These are phyloP conservation scores for Pachyrhizus erosus DNA, from an alignment of 306 rosid species.

Conservation along the genomic window DNA sequence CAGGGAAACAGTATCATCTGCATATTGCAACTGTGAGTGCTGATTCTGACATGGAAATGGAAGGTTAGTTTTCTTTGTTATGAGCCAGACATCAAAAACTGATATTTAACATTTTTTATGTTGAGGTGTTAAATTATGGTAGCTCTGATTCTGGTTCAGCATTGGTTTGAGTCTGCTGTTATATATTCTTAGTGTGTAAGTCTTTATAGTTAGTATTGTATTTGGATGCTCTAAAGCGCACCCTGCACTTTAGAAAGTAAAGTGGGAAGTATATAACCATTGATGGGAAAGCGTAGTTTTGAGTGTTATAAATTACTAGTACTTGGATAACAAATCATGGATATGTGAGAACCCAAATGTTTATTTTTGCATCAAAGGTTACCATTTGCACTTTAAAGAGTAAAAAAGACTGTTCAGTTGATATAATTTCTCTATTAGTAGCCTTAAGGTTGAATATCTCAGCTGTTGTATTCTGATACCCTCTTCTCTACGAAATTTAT, in stretches of 20 bases:
- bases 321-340: background rate
- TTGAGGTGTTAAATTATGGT: background rate
- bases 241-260: background rate
- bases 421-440: constrained; percentile 4
- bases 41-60: constrained; percentile 99
- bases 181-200: background rate
- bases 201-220: background rate
- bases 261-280: background rate
- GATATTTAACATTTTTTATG: background rate
- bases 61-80: constrained; percentile 64
- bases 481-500: constrained; percentile 15
- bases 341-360: background rate
- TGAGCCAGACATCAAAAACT: constrained; percentile 7
- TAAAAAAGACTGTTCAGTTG: constrained; percentile 20
- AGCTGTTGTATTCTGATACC: constrained; percentile 4
- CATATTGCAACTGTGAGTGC: constrained; percentile 49
- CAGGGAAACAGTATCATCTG: constrained; percentile 37
- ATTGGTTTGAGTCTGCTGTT: constrained; percentile 22
- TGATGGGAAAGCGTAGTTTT: constrained; percentile 7
- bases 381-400: constrained; percentile 13
- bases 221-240: constrained; percentile 1
- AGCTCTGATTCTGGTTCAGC: background rate
- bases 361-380: background rate
- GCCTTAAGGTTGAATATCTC: constrained; percentile 20
- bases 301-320: constrained; percentile 15